Evolutionary conservation across 202 grass and related monocot genomes (phyloP), one percentile per base, ranked within the genome.

Genomic region (Elaeis oleifera): DNA sequence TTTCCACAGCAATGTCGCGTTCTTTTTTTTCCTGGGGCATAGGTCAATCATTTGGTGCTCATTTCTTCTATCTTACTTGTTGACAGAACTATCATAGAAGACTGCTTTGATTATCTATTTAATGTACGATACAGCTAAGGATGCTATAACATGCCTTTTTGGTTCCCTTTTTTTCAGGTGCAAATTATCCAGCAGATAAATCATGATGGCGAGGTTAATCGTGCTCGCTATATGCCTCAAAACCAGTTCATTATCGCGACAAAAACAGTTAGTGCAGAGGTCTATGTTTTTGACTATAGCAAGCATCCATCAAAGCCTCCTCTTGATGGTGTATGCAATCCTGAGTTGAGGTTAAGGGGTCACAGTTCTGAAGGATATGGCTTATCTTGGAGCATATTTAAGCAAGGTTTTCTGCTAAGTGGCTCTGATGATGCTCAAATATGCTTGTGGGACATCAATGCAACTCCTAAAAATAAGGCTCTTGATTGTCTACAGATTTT

Each of bases 181-280:
- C 88, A 89, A 97, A 89, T 97, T 70, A 81, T 97, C 83, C 88
- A 92, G 59, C 92, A 97, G 77, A 97, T 97, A 81, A 97, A 92
- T 74, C 92, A 97, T 86, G 92, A 97, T 70, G 92, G 92, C 62
- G 92, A 97, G 70, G 88, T 97, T 50, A 92, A 97, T 17, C 74
- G 88, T 56, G 92, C 92, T 75, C 88, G 92, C 9, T 97, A 97
- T 85, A 97, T 97, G 92, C 92, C 92, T 23, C 92, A 97, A 77
- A 97, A 92, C 83, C 55, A 82, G 60, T 97, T 89, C 74, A 86
- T 97, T 67, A 97, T 97, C 64, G 92, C 92, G 57, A 97, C 92
- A 16, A 97, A 97, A 80, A 92, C 92, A 67, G 84, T 92, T 59
- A 91, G 84, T 70, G 84, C 84, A 39, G 92, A 97, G 72, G 88